Base-by-base conservation (phyloP, 1,139 yeast species). In the Zygoascus hellenicus region DNA sequence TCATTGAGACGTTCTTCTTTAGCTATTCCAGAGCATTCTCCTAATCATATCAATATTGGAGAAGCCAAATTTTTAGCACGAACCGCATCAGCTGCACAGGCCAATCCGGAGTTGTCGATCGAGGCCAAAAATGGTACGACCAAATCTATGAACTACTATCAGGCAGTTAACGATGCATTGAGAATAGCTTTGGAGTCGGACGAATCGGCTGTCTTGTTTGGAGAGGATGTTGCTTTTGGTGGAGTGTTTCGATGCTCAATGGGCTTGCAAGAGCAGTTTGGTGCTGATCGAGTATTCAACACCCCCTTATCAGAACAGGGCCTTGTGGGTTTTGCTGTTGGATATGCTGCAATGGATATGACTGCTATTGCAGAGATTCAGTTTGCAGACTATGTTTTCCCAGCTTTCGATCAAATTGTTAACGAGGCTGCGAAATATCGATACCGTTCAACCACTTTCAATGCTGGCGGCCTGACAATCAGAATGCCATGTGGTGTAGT, bases 221-320 rank as follows among this genome's bases (percentile, higher is more conserved):
- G 69, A 14, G 68, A 65, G 48, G 69, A 65, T 47, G 68, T 65
- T 7, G 69, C 67, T 11, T 65, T 65, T 53, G 69, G 69, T 17
- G 69, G 69, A 7, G 69, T 65, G n/a, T 65, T 65, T 49, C 56
- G 69, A 9, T 65, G 69, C 58, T 60, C 68, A n/a, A 60, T 61
- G 61, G 69, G 66, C 3, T 59, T 65, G 9, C 69, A 65, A 43
- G 66, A 63, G 39, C 60, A 57, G 51, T 65, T 64, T 55, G 69
- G 69, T 11, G 48, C 57, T n/a, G 66, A 59, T 16, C 48, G 69
- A 15, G 69, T 65, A 13, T 65, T 65, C 56, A 65, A 65, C 52
- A 63, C 68, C 9, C 69, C 69, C 5, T 56, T 65, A 30, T 57
- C 64, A 5, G 69, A 65, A 48, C 69, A 65, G 50, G 69, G 67